Conservation (phyloP, 2,329 filamentous ascomycete genomes). For the Colletotrichum sp. region DNA sequence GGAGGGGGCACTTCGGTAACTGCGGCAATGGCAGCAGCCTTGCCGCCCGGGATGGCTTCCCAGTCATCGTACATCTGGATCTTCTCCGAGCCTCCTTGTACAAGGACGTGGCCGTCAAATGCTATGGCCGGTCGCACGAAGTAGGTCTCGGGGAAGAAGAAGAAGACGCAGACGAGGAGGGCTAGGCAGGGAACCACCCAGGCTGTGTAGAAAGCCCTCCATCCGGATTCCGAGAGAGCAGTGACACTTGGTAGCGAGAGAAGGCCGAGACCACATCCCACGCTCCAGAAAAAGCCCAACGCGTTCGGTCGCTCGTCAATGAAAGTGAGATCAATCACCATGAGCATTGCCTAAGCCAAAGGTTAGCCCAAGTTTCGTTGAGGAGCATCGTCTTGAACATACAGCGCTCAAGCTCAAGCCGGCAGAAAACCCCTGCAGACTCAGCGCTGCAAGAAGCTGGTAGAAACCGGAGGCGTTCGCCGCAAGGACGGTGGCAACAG, state of each 20-base stretch:
- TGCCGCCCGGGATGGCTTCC: conserved; percentile 23
- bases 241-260: conserved; percentile 31
- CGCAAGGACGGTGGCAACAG: conserved; percentile 25
- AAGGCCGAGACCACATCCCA: conserved; percentile 30
- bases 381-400: not conserved
- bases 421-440: conserved; percentile 36
- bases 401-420: conserved; percentile 34
- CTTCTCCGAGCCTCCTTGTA: conserved; percentile 41
- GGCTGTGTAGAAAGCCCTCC: conserved; percentile 36
- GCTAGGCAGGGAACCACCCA: conserved; percentile 30
- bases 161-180: conserved; percentile 30
- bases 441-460: conserved; percentile 31
- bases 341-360: conserved; percentile 33
- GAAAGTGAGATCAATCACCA: conserved; percentile 42
- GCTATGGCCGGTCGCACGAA: conserved; percentile 44
- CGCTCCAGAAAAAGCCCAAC: conserved; percentile 37
- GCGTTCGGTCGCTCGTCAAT: conserved; percentile 39
- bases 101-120: conserved; percentile 42
- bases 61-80: conserved; percentile 39
- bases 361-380: not conserved
- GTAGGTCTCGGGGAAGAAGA: conserved; percentile 41
- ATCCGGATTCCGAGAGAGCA: conserved; percentile 26
- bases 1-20: not conserved
- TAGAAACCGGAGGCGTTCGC: conserved; percentile 30
- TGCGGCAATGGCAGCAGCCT: not conserved